Percentiles rank a stretch among this genome's conserved stretches.
Conservation (phyloP, 2,329 filamentous ascomycete species). For the Aspergillus fructus region DNA sequence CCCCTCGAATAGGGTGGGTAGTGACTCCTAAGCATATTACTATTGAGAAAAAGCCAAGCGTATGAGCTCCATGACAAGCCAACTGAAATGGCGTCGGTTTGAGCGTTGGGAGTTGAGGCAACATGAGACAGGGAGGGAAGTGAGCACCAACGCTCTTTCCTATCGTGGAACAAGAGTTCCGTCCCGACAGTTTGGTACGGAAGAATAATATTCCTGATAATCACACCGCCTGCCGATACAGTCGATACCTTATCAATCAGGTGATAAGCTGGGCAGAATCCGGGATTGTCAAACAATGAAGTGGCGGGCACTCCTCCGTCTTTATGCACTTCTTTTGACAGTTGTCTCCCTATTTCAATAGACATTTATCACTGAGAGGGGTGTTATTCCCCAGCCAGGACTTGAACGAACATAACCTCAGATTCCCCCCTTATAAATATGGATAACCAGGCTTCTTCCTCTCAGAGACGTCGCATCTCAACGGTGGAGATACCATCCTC, state of each 20-base stretch:
- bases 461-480: not conserved
- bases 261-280: constrained; percentile 16
- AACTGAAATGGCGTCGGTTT: constrained; percentile 20
- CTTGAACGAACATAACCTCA: not conserved
- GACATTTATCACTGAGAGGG: not conserved
- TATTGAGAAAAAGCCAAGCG: not conserved
- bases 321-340: not conserved
- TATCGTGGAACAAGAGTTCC: constrained; percentile 17
- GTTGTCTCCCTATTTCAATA: not conserved
- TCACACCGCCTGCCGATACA: constrained; percentile 14
- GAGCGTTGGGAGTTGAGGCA: constrained; percentile 2
- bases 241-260: constrained; percentile 11
- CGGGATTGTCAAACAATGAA: not conserved
- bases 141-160: constrained; percentile 13
- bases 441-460: not conserved
- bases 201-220: constrained; percentile 10
- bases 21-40: constrained; percentile 29
- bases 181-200: constrained; percentile 14
- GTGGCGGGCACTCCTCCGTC: not conserved
- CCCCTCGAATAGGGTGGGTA: constrained; percentile 33
- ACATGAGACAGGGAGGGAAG: constrained; percentile 4
- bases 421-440: not conserved
- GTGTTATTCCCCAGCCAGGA: not conserved
- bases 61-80: constrained; percentile 16
- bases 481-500: not conserved